Conservation (phyloP, 352 stramenopile genomes). For the Globisporangium canariense region DNA sequence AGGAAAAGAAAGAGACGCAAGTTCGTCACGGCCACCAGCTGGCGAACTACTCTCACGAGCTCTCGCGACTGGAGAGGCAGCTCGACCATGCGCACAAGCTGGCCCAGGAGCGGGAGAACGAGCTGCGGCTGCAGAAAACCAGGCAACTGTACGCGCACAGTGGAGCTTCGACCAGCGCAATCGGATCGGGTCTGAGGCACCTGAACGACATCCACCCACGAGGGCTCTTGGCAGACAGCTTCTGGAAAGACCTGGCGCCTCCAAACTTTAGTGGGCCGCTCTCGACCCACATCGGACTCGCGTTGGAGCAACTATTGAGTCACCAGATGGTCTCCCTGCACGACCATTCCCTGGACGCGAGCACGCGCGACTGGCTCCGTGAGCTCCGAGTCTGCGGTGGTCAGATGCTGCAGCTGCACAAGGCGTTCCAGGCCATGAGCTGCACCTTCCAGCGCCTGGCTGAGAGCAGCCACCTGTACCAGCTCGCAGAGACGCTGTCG, state of each 20-base stretch:
- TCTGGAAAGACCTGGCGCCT: conserved; percentile 51
- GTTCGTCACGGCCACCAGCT: conserved; percentile 57
- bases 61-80: conserved; percentile 64
- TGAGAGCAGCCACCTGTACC: conserved; percentile 52
- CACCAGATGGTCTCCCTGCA: conserved; percentile 53
- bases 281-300: conserved; percentile 50
- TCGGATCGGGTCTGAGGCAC: background rate
- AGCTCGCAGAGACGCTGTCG: conserved; percentile 49
- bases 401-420: conserved; percentile 56
- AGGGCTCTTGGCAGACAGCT: conserved; percentile 38
- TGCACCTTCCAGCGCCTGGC: conserved; percentile 51
- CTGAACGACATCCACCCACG: background rate
- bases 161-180: background rate
- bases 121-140: conserved; percentile 48
- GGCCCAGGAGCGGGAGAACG: conserved; percentile 57
- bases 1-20: conserved; percentile 45
- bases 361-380: conserved; percentile 57
- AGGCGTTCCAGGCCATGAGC: conserved; percentile 56
- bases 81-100: conserved; percentile 47
- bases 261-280: conserved; percentile 23
- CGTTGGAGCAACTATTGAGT: conserved; percentile 53
- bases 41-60: conserved; percentile 62
- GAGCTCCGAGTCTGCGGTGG: conserved; percentile 49
- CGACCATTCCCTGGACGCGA: conserved; percentile 45
- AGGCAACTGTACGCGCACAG: conserved; percentile 40